phyloP scores from a whole-genome alignment of 768 basidiomycete genomes.

The Leccinum rimulosum region DNA sequence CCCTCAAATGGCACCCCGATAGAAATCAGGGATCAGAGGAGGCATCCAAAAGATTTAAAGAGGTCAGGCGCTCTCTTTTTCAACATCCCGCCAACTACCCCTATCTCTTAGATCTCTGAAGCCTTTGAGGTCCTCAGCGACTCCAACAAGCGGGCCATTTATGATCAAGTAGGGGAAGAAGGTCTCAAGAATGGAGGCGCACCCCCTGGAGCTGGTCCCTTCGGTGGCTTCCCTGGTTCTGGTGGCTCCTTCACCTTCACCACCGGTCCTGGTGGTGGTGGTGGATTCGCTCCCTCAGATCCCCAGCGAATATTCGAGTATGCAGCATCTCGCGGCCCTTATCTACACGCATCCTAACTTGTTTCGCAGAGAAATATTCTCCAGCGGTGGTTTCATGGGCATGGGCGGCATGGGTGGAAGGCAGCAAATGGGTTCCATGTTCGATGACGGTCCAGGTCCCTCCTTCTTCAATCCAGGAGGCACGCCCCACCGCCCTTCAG shows the following conservation, averaged over 20 bases:
- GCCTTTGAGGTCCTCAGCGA: constrained; percentile 95
- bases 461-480: constrained; percentile 48
- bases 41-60: constrained; percentile 88
- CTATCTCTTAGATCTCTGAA: constrained; percentile 68
- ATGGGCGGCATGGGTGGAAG: constrained; percentile 37
- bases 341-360: constrained; percentile 3
- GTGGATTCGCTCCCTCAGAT: constrained; percentile 77
- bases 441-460: constrained; percentile 40
- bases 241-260: constrained; percentile 59
- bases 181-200: constrained; percentile 75
- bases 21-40: constrained; percentile 84
- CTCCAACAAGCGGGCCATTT: constrained; percentile 77
- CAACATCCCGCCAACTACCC: neutral
- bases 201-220: constrained; percentile 43
- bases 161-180: constrained; percentile 94
- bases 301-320: constrained; percentile 89
- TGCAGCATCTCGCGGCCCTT: constrained; percentile 33
- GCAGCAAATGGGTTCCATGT: constrained; percentile 30
- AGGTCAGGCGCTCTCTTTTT: constrained; percentile 45
- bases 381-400: constrained; percentile 33
- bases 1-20: constrained; percentile 95
- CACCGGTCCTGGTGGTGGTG: constrained; percentile 41
- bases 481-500: constrained; percentile 49
- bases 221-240: constrained; percentile 39
- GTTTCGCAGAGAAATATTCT: constrained; percentile 60